Evolutionary conservation across 108 stramenopile species (phyloP).

Genomic region (Mayamaea pseudoterrestris): DNA sequence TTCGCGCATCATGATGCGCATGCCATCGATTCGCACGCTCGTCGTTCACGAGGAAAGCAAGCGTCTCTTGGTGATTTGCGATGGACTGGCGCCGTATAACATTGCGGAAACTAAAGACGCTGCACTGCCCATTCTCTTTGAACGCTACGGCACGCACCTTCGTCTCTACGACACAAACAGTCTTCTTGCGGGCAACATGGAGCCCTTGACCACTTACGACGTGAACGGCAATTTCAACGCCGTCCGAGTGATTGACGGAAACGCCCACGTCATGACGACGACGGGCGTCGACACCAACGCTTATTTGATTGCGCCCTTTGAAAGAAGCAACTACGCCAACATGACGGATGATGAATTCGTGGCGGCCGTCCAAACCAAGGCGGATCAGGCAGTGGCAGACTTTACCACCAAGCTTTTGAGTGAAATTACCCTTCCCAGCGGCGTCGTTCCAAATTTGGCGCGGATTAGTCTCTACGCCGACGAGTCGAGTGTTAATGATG

Average conservation of each 20-base stretch:
- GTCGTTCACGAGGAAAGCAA: neutral
- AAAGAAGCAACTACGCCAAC: conserved; percentile 10
- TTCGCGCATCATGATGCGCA: neutral
- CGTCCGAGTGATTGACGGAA: conserved; percentile 15
- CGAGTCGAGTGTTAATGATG: too few relatives aligned
- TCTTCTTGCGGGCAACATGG: conserved; percentile 4
- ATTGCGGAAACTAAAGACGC: too few relatives aligned
- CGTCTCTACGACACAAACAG: conserved; percentile 15
- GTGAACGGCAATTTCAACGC: conserved; percentile 17
- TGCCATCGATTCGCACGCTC: neutral
- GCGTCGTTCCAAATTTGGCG: conserved; percentile 1
- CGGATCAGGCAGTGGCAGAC: conserved; percentile 13
- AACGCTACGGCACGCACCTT: conserved; percentile 17
- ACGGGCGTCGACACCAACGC: conserved; percentile 6
- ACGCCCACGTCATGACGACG: conserved; percentile 20
- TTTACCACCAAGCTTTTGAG: conserved; percentile 8
- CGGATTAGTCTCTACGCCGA: conserved; percentile 4
- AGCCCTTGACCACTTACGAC: conserved; percentile 1
- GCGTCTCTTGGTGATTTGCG: conserved; percentile 5
- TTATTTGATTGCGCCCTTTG: conserved; percentile 12
- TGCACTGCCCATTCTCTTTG: conserved; percentile 5
- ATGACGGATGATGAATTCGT: conserved; percentile 21
- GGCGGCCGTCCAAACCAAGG: conserved; percentile 3
- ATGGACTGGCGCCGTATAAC: neutral
- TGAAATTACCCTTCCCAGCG: neutral